Evolutionary conservation across 768 basidiomycete genomes (phyloP).

Genomic region (Collybiopsis luxurians): DNA sequence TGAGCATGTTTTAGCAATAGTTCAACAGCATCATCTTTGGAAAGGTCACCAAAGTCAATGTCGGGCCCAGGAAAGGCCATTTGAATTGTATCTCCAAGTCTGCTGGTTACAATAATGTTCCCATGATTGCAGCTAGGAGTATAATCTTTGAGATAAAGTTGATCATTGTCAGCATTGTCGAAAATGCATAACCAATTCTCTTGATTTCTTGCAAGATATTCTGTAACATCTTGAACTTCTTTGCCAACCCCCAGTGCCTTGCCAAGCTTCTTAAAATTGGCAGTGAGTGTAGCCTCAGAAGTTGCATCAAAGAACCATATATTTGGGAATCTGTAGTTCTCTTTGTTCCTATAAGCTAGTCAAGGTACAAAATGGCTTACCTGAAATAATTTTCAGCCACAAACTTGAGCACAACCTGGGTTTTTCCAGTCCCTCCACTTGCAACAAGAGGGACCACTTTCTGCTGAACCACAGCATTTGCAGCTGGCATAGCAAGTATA

Average conservation of each 20-base stretch:
- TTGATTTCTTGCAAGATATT: constrained; percentile 2
- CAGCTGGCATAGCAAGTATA: neutral
- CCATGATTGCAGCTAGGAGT: constrained; percentile 9
- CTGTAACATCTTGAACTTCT: neutral
- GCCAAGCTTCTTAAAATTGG: constrained; percentile 2
- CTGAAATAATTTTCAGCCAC: neutral
- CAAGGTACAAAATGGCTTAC: neutral
- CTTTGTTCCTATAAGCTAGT: too few species aligned
- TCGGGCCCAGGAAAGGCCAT: neutral
- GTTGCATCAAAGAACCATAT: constrained; percentile 4
- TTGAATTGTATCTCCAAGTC: constrained; percentile 1
- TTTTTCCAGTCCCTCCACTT: neutral
- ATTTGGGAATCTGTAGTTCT: too few species aligned
- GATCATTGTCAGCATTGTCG: neutral
- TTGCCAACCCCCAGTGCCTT: neutral
- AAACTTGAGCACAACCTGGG: neutral
- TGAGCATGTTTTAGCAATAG: constrained; percentile 1
- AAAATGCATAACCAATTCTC: constrained; percentile 10
- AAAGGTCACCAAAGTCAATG: neutral
- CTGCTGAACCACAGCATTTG: neutral
- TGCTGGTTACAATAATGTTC: constrained; percentile 12
- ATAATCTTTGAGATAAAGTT: neutral
- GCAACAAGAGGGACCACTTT: neutral
- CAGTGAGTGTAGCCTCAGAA: constrained; percentile 3
- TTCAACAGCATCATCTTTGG: constrained; percentile 3